These are phyloP conservation scores for Aspergillus incahuasiensis DNA, from an alignment of 495 filamentous ascomycete genomes.

Conservation along the genomic window DNA sequence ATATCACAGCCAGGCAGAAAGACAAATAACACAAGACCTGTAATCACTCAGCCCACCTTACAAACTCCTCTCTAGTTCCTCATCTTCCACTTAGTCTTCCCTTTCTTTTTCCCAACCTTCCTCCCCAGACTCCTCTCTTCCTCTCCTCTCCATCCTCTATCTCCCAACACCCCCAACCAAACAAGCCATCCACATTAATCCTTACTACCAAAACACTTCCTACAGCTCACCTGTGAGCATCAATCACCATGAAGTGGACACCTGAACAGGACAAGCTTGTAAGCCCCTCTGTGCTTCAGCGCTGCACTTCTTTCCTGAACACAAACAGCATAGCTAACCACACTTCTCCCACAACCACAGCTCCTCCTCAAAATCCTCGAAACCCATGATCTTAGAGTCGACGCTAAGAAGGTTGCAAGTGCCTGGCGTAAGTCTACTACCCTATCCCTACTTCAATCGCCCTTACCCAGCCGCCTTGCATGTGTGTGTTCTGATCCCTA, in stretches of 20 bases:
- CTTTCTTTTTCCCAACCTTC: background rate
- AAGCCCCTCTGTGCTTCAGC: slow-evolving; percentile 2
- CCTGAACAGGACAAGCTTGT: slow-evolving; percentile 38
- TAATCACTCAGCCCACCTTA: background rate
- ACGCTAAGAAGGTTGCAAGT: slow-evolving; percentile 34
- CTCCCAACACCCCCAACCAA: background rate
- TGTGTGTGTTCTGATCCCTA: background rate
- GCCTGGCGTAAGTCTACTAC: slow-evolving; percentile 42
- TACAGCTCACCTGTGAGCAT: background rate
- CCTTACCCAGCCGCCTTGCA: too few species aligned
- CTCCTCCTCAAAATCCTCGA: slow-evolving; percentile 46
- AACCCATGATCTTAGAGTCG: slow-evolving; percentile 37
- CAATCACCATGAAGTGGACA: slow-evolving; percentile 42
- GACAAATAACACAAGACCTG: background rate
- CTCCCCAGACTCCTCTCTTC: background rate
- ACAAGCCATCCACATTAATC: too few species aligned
- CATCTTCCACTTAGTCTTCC: background rate
- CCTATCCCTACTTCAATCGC: background rate
- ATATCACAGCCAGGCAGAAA: background rate
- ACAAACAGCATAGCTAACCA: background rate
- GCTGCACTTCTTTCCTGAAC: background rate
- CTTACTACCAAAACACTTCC: background rate
- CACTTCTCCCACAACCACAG: slow-evolving; percentile 22
- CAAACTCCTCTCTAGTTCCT: background rate
- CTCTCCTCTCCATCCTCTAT: background rate